phyloP scores from a whole-genome alignment of 2,329 filamentous ascomycete species.

The Xylariaceae sp. region DNA sequence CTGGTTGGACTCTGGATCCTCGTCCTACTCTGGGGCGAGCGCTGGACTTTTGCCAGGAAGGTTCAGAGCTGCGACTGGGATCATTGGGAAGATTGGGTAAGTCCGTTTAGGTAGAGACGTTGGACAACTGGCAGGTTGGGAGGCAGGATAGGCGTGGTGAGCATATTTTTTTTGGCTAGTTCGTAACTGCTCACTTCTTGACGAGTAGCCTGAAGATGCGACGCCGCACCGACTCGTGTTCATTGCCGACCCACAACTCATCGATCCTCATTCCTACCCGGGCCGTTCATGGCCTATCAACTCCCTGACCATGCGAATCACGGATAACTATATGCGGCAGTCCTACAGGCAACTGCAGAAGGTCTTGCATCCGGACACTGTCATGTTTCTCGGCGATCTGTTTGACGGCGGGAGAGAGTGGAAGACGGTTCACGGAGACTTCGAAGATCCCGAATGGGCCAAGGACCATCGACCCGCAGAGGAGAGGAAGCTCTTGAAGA shows the following conservation, averaged over 20 bases:
- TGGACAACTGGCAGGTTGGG: neutral
- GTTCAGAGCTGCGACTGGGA: constrained; percentile 74
- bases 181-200: constrained; percentile 8
- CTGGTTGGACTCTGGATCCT: constrained; percentile 70
- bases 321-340: constrained; percentile 84
- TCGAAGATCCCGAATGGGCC: constrained; percentile 56
- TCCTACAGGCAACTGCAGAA: constrained; percentile 75
- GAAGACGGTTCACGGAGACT: constrained; percentile 63
- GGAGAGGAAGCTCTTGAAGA: constrained; percentile 53
- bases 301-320: constrained; percentile 54
- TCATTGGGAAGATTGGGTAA: constrained; percentile 89
- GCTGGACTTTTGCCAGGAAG: constrained; percentile 66
- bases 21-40: constrained; percentile 78
- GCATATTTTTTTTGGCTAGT: constrained; percentile 1
- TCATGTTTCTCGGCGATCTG: constrained; percentile 88
- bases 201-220: constrained; percentile 63
- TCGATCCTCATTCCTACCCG: constrained; percentile 92
- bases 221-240: constrained; percentile 79
- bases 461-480: constrained; percentile 44
- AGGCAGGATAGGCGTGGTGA: constrained; percentile 1
- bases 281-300: constrained; percentile 62
- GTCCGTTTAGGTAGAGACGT: constrained; percentile 26
- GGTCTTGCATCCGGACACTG: constrained; percentile 72
- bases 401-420: constrained; percentile 96
- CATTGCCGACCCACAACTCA: constrained; percentile 84